A percentile compares a stretch with the other conserved stretches of the same genome.
Conservation (phyloP, 306 rosid species). For the Ammopiptanthus mongolicus region DNA sequence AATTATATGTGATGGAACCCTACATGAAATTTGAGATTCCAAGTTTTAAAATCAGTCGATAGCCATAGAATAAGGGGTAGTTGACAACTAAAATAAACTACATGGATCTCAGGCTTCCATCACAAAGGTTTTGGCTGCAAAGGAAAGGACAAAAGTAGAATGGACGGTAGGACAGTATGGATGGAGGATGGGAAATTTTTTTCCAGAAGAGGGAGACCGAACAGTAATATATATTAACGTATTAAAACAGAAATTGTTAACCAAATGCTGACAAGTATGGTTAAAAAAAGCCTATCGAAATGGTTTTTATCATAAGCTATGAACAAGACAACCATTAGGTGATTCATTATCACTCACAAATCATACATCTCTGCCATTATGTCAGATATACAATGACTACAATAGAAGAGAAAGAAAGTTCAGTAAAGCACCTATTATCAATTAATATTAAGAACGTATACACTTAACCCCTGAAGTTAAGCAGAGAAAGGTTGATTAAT, state of each 20-base stretch:
- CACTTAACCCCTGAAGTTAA: background rate
- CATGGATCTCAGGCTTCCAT: background rate
- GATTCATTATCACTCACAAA: background rate
- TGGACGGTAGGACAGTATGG: background rate
- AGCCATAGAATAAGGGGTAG: background rate
- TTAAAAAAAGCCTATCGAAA: too few relatives aligned
- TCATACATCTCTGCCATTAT: background rate
- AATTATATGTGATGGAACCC: background rate
- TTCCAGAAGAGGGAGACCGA: background rate
- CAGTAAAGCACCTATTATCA: background rate
- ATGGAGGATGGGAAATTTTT: background rate
- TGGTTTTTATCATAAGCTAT: background rate
- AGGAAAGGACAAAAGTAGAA: background rate
- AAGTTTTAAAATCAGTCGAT: background rate
- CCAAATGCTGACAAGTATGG: background rate
- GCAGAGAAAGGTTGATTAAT: background rate
- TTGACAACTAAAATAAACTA: background rate
- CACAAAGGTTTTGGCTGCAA: background rate
- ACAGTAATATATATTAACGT: background rate
- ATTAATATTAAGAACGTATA: background rate
- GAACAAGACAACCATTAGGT: background rate
- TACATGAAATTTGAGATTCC: background rate
- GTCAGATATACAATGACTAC: background rate
- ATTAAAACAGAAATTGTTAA: background rate
- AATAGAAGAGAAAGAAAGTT: background rate